Base-by-base conservation (phyloP, 306 rosid genomes). In the Vigna angularis region DNA sequence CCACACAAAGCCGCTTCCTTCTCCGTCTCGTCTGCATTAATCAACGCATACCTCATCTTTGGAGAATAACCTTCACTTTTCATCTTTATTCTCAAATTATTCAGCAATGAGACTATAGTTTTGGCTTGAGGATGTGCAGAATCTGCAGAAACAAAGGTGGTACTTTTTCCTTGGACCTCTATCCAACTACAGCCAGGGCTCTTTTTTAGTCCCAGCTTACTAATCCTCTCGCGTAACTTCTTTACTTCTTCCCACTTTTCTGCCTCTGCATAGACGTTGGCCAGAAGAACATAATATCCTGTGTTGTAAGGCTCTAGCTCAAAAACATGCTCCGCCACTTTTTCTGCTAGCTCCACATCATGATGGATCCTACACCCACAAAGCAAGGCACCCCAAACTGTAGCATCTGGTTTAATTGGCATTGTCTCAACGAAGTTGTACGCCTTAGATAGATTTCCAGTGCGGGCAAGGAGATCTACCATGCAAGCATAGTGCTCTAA, bases 391-490 rank as follows among this genome's bases (percentile, higher is more conserved):
- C 93, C 93, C 96, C 96, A 91, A 38, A 87, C 68, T 14, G 90
- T 88, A 68, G 91, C 96, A 79, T 87, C 93, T 59, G 91, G 89
- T 82, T 85, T 49, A 63, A 88, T 84, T 34, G 96, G 91, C 88
- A 91, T 88, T 26, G 51, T 63, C 75, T 91, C 40, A 7, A 91
- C 85, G 79, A 91, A 91, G 28, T 26, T 82, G 74, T 78, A 87
- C 1, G 93, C 96, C 86, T 78, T 72, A 3, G 77, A 57, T 17
- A 91, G 85, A 78, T 88, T 87, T 69, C 96, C 91, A 3, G 85
- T 80, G n/a, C 96, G 91, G 38, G 91, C 76, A 53, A 90, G 93
- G 73, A 90, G 93, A 85, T 91, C 96, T 51, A 89, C 91, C 93
- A 91, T 89, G 64, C 96, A 87, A 7, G 96, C 89, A 80, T 85